Evolutionary conservation across 2,329 filamentous ascomycete species (phyloP).

Genomic region (Pseudovirgaria hyperparasitica): DNA sequence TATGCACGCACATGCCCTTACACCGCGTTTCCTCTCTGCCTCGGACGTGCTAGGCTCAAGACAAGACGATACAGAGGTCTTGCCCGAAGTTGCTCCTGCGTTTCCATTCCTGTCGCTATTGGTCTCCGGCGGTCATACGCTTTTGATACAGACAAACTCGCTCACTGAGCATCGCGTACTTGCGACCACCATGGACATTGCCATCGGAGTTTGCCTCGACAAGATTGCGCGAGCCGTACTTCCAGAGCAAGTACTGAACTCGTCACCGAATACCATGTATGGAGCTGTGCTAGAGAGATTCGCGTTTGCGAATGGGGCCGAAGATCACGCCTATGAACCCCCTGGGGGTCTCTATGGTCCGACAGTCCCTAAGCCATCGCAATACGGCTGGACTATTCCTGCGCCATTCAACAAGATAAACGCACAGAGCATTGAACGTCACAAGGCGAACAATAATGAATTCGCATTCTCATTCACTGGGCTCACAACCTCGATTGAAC

Average conservation of each 20-base stretch:
- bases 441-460: no score
- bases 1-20: slow-evolving; percentile 94
- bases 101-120: slow-evolving; percentile 86
- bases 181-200: slow-evolving; percentile 62
- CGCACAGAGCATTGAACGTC: no score
- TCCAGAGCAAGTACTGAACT: slow-evolving; percentile 44
- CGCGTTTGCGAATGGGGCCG: slow-evolving; percentile 46
- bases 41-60: slow-evolving; percentile 22
- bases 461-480: slow-evolving; percentile 75
- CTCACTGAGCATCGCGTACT: slow-evolving; percentile 61
- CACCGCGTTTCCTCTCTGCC: slow-evolving; percentile 62
- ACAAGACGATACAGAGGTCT: background rate
- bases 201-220: slow-evolving; percentile 83
- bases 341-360: no score
- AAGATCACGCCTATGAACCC: no score
- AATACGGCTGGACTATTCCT: no score
- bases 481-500: slow-evolving; percentile 51
- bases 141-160: slow-evolving; percentile 62
- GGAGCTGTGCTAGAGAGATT: slow-evolving; percentile 68
- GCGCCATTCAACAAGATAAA: no score
- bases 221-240: slow-evolving; percentile 70
- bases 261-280: slow-evolving; percentile 58
- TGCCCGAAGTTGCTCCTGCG: slow-evolving; percentile 25
- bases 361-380: no score
- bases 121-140: slow-evolving; percentile 83